These are phyloP conservation scores for Aspergillus sclerotialis DNA, from an alignment of 2,329 filamentous ascomycete species.

Conservation along the genomic window DNA sequence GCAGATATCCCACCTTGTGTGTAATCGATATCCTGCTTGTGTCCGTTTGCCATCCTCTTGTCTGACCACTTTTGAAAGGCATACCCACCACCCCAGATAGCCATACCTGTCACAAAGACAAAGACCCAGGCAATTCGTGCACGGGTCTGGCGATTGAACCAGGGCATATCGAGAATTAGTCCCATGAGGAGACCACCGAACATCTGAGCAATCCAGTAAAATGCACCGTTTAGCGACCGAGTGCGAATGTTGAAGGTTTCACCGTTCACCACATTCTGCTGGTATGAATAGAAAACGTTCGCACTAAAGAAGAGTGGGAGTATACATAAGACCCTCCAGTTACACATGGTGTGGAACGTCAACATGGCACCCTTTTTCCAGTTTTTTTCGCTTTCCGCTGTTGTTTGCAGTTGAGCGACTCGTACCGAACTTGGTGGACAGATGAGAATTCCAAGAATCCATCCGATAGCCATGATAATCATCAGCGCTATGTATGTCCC, in stretches of 20 bases:
- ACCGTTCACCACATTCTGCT: conserved; percentile 51
- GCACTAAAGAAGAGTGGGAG: conserved; percentile 51
- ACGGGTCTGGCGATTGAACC: conserved; percentile 39
- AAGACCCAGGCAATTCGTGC: conserved; percentile 42
- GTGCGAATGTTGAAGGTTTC: conserved; percentile 50
- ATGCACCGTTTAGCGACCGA: conserved; percentile 48
- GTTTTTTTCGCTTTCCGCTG: conserved; percentile 34
- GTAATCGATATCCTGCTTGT: conserved; percentile 44
- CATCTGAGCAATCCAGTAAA: conserved; percentile 54
- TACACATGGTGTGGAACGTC: conserved; percentile 29
- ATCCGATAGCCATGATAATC: conserved; percentile 45
- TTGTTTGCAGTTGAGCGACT: conserved; percentile 29
- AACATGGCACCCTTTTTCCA: conserved; percentile 24
- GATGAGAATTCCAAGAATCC: conserved; percentile 41
- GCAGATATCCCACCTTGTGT: conserved; percentile 44
- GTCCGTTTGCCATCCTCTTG: conserved; percentile 29
- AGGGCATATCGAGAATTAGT: conserved; percentile 32
- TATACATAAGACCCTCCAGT: conserved; percentile 43
- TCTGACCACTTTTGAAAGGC: conserved; percentile 56
- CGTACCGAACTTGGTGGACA: conserved; percentile 42
- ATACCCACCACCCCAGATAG: conserved; percentile 57
- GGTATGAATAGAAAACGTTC: conserved; percentile 53
- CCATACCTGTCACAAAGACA: conserved; percentile 45
- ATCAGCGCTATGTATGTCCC: conserved; percentile 47
- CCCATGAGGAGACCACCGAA: conserved; percentile 43